Conservation (phyloP, 2,329 filamentous ascomycete species). For the Fusarium circinatum region DNA sequence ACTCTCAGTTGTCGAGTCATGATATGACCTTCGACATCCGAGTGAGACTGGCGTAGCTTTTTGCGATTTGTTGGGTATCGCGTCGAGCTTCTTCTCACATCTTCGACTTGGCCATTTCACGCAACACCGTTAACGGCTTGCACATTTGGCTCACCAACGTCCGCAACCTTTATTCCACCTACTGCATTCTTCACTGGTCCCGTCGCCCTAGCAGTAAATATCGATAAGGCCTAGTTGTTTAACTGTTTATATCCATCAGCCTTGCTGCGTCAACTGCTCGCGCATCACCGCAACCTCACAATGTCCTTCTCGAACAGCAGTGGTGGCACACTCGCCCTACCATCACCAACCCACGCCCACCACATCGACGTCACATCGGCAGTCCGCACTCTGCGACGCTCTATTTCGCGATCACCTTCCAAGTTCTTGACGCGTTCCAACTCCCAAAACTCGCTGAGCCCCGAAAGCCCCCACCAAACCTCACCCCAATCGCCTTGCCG, state of each 20-base stretch:
- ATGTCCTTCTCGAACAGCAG: constrained; percentile 70
- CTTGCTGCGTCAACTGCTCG: constrained; percentile 43
- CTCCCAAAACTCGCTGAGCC: constrained; percentile 59
- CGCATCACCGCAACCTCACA: constrained; percentile 44
- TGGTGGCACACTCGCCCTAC: constrained; percentile 84
- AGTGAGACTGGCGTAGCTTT: constrained; percentile 43
- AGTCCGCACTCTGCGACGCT: constrained; percentile 85
- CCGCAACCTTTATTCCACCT: constrained; percentile 4
- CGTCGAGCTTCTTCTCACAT: constrained; percentile 32
- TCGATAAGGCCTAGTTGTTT: constrained; percentile 14
- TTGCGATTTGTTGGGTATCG: constrained; percentile 42
- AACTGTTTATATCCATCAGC: constrained; percentile 41
- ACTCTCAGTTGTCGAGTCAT: constrained; percentile 41
- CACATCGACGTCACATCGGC: constrained; percentile 85
- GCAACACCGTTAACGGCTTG: constrained; percentile 12
- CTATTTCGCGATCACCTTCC: constrained; percentile 92
- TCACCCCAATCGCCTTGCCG: constrained; percentile 65
- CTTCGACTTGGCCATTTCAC: constrained; percentile 19
- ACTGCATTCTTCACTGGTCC: constrained; percentile 14
- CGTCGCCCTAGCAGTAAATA: constrained; percentile 11
- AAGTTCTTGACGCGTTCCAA: constrained; percentile 74
- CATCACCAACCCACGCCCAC: constrained; percentile 85
- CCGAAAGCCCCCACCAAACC: constrained; percentile 58
- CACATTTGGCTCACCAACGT: constrained; percentile 21
- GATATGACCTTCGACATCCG: constrained; percentile 42